These are phyloP conservation scores for Puccinia novopanici DNA, from an alignment of 1,284 basidiomycete species.

Conservation along the genomic window DNA sequence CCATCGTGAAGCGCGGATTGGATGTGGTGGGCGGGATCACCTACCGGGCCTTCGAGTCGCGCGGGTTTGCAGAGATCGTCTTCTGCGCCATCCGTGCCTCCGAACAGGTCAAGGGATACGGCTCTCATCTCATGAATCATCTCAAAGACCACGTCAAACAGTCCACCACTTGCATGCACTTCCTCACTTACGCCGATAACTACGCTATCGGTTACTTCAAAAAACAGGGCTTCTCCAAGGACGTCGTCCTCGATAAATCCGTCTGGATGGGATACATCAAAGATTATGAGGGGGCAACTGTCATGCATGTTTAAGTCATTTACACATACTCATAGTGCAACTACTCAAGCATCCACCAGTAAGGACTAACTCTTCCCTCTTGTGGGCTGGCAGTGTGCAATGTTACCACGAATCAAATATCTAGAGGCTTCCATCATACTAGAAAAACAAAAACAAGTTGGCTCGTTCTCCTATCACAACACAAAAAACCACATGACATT, in stretches of 20 bases:
- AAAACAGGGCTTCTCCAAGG: slow-evolving; percentile 98
- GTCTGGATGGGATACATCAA: slow-evolving; percentile 99
- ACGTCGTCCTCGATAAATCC: slow-evolving; percentile 84
- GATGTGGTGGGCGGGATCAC: slow-evolving; percentile 98
- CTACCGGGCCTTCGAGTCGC: slow-evolving; percentile 90
- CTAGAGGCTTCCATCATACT: slow-evolving; percentile 78
- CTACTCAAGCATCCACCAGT: not conserved
- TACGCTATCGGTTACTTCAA: slow-evolving; percentile 99
- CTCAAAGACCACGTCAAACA: slow-evolving; percentile 88
- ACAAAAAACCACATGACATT: not conserved
- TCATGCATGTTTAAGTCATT: slow-evolving; percentile 73
- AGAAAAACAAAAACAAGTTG: slow-evolving; percentile 75
- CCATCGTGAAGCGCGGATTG: slow-evolving; percentile 91
- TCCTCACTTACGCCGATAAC: slow-evolving; percentile 98
- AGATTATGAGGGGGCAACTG: slow-evolving; percentile 99
- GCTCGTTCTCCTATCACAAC: slow-evolving; percentile 31
- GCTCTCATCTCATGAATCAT: slow-evolving; percentile 98
- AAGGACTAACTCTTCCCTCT: not conserved
- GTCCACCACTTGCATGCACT: slow-evolving; percentile 83
- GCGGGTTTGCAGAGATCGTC: slow-evolving; percentile 96
- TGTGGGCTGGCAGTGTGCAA: slow-evolving; percentile 68
- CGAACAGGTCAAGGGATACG: slow-evolving; percentile 99
- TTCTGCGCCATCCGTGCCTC: slow-evolving; percentile 97
- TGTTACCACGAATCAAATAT: slow-evolving; percentile 89
- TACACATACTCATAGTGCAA: not conserved